These are phyloP conservation scores for Fusarium sp. DNA, from an alignment of 2,329 filamentous ascomycete species.

Conservation along the genomic window DNA sequence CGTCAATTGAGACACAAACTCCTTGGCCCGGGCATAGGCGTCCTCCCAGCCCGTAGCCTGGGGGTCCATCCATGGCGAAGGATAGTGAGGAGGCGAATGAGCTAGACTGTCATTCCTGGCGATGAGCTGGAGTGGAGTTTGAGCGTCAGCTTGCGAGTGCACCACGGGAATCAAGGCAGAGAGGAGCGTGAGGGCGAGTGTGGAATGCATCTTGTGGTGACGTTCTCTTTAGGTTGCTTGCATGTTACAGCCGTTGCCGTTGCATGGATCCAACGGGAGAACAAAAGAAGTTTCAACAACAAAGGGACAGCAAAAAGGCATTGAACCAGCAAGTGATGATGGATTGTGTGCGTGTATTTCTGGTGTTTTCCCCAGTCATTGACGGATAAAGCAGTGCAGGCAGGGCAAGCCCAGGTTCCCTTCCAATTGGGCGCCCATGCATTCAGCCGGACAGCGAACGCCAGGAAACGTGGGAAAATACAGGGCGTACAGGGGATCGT, in stretches of 20 bases:
- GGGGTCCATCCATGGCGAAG: conserved; percentile 89
- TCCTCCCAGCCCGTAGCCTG: conserved; percentile 80
- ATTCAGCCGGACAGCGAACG: no score
- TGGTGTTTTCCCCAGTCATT: background rate
- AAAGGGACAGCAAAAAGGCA: background rate
- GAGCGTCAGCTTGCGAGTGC: conserved; percentile 42
- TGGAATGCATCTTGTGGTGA: conserved; percentile 35
- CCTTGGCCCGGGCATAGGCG: conserved; percentile 82
- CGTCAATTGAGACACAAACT: conserved; percentile 87
- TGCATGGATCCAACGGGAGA: background rate
- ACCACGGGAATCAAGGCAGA: conserved; percentile 21
- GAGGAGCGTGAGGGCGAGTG: conserved; percentile 20
- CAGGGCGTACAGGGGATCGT: background rate
- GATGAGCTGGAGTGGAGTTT: conserved; percentile 20
- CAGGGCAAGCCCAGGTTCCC: background rate
- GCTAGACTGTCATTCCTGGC: conserved; percentile 48
- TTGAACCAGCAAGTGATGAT: background rate
- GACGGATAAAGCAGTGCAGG: background rate
- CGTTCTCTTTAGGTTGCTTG: conserved; percentile 5
- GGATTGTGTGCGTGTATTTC: background rate
- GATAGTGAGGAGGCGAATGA: conserved; percentile 77
- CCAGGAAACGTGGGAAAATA: background rate
- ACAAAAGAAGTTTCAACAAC: background rate
- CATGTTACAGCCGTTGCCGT: background rate
- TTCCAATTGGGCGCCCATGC: no score